Evolutionary conservation across 768 basidiomycete species (phyloP).

Genomic region (Xerocomus spinulosus): DNA sequence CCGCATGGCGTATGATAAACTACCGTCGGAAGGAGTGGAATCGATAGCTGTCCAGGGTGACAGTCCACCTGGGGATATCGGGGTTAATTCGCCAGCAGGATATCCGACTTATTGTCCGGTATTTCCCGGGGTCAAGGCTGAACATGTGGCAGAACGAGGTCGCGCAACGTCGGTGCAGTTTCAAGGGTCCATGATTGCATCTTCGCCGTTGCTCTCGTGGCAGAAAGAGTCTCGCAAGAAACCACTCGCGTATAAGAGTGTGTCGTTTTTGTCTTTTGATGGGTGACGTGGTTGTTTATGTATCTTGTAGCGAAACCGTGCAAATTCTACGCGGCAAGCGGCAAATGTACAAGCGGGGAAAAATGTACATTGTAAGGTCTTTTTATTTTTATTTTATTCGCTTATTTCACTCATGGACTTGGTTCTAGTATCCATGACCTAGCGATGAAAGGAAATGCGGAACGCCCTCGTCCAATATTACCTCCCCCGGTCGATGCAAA

Average conservation of each 20-base stretch:
- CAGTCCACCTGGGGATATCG: conserved; percentile 9
- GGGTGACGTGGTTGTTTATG: not conserved
- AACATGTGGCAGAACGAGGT: conserved; percentile 1
- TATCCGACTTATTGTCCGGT: conserved; percentile 12
- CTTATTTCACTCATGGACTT: not conserved
- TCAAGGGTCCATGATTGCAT: not conserved
- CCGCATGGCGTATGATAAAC: conserved; percentile 4
- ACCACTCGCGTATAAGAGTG: conserved; percentile 28
- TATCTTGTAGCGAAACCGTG: conserved; percentile 50
- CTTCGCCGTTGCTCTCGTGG: conserved; percentile 2
- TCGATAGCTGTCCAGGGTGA: not conserved
- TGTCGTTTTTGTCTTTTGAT: conserved; percentile 1
- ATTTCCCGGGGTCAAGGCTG: conserved; percentile 12
- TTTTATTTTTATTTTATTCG: not conserved
- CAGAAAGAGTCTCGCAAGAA: conserved; percentile 20
- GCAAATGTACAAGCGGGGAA: conserved; percentile 48
- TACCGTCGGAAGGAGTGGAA: conserved; percentile 1
- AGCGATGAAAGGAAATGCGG: conserved; percentile 1
- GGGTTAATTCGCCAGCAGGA: conserved; percentile 8
- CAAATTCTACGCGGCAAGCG: conserved; percentile 46
- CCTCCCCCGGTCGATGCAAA: conserved; percentile 5
- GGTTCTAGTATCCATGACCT: conserved; percentile 43
- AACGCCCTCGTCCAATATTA: not conserved
- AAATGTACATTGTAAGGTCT: conserved; percentile 56
- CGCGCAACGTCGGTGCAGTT: conserved; percentile 11